A percentile compares a stretch with the other conserved stretches of the same genome.
Conservation (phyloP, 1,284 basidiomycete genomes). For the Apiotrichum gracile region DNA sequence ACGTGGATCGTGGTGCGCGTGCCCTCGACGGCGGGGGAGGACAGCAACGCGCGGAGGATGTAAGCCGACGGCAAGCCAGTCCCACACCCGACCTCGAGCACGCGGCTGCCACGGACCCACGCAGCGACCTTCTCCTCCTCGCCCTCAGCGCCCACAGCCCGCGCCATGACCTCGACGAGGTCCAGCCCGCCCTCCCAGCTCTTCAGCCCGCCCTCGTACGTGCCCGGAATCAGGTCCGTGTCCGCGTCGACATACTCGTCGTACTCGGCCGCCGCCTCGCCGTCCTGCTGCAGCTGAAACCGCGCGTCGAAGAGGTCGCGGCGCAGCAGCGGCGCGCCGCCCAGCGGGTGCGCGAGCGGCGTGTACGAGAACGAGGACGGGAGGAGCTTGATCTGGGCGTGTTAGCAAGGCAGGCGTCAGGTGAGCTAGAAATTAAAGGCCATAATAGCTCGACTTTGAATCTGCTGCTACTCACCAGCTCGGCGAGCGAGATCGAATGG, state of each 20-base stretch:
- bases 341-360: constrained; percentile 24
- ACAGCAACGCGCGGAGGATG: constrained; percentile 61
- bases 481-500: constrained; percentile 24
- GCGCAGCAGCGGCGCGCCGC: constrained; percentile 49
- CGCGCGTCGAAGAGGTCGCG: constrained; percentile 90
- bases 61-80: constrained; percentile 79
- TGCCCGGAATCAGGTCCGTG: constrained; percentile 82
- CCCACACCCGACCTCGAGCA: constrained; percentile 84
- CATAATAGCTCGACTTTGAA: too few species aligned
- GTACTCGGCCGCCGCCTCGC: background rate
- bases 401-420: background rate
- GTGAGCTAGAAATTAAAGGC: background rate
- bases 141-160: constrained; percentile 31
- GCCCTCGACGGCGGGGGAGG: background rate
- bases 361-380: constrained; percentile 43
- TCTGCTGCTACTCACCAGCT: constrained; percentile 1
- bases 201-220: constrained; percentile 94
- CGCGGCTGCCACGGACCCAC: constrained; percentile 49
- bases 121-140: constrained; percentile 16
- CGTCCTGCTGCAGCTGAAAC: constrained; percentile 68
- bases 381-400: constrained; percentile 31
- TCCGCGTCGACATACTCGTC: constrained; percentile 63
- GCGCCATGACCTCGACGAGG: constrained; percentile 54
- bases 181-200: constrained; percentile 97
- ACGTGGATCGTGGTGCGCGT: constrained; percentile 61